Evolutionary conservation across 2,329 filamentous ascomycete genomes (phyloP), one percentile per base, ranked within the genome.

Genomic region (Hypoxylon sp.): DNA sequence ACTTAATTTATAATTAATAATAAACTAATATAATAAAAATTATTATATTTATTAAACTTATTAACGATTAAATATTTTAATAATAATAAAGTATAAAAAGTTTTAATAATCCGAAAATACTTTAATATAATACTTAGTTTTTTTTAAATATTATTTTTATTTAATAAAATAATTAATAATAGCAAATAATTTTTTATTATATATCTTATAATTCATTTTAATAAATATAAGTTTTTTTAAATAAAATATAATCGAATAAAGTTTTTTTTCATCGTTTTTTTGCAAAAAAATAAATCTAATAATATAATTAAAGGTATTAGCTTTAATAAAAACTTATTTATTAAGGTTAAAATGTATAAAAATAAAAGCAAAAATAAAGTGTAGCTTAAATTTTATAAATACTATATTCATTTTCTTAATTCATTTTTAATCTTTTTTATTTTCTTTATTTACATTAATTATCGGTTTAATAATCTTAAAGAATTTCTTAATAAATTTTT

Each of bases 151-250:
- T 20, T 36, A 21, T 21, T 21, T 11, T 12, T 12, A 36, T 36
- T 21, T 3, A 2, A n/a, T 21, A 21, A 36, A 36, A 36, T 4
- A 20, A 21, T 23, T 23, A n/a, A 36, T 8, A 12, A 36, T 36
- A 7, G 11, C n/a, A n/a, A 36, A 7, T n/a, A 36, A 21, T 36
- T 36, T 12, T 21, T 36, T 23, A 36, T 36, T 23, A 12, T 36
- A 36, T 4, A 36, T 36, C 13, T 36, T 36, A 21, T 36, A 21
- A 21, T 36, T 36, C 7, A 36, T 36, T 21, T 36, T 9, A 4
- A 16, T 12, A 5, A 21, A 21, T 20, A 9, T 36, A 7, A 36
- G 21, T 12, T 21, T 13, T 20, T 12, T n/a, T 23, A 12, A 36
- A 23, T 36, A 12, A 21, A 36, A 36, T 5, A 11, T 9, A 4